Conservation (phyloP, 495 filamentous ascomycete genomes). For the Penicillium lividum region DNA sequence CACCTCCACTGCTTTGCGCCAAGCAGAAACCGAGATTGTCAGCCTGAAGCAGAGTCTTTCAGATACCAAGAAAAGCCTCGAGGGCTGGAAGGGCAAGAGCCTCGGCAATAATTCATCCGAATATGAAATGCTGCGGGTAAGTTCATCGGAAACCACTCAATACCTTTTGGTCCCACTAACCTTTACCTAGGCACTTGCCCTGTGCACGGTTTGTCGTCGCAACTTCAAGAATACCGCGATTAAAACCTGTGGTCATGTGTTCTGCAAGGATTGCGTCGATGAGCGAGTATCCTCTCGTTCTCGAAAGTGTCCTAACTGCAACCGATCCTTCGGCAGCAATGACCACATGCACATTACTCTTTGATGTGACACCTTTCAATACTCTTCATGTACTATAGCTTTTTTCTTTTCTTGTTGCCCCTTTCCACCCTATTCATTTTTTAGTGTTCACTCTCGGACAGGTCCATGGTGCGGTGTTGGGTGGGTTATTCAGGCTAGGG, state of each 20-base stretch:
- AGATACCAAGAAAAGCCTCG: constrained; percentile 72
- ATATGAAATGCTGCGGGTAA: constrained; percentile 80
- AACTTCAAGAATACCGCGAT: constrained; percentile 93
- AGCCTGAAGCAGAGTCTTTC: constrained; percentile 70
- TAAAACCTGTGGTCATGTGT: constrained; percentile 94
- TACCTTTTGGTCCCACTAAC: constrained; percentile 34
- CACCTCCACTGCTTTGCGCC: constrained; percentile 61
- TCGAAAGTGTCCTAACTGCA: constrained; percentile 93
- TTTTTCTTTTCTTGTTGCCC: constrained; percentile 16
- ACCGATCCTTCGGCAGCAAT: constrained; percentile 81
- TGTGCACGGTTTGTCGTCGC: constrained; percentile 84
- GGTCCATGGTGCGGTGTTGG: constrained; percentile 48
- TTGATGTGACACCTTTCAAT: constrained; percentile 28
- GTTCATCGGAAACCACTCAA: constrained; percentile 32
- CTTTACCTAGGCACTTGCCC: constrained; percentile 67
- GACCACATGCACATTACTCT: constrained; percentile 74
- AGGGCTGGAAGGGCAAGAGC: constrained; percentile 78
- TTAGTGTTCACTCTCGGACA: constrained; percentile 34
- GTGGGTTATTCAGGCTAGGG: constrained; percentile 39
- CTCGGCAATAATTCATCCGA: constrained; percentile 77
- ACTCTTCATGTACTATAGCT: constrained; percentile 44
- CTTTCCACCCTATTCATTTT: constrained; percentile 17
- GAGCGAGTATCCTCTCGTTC: constrained; percentile 82
- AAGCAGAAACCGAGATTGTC: constrained; percentile 73
- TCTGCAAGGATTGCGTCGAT: constrained; percentile 87